Base-by-base conservation (phyloP, 1,139 yeast genomes). In the Zygoascus hellenicus region DNA sequence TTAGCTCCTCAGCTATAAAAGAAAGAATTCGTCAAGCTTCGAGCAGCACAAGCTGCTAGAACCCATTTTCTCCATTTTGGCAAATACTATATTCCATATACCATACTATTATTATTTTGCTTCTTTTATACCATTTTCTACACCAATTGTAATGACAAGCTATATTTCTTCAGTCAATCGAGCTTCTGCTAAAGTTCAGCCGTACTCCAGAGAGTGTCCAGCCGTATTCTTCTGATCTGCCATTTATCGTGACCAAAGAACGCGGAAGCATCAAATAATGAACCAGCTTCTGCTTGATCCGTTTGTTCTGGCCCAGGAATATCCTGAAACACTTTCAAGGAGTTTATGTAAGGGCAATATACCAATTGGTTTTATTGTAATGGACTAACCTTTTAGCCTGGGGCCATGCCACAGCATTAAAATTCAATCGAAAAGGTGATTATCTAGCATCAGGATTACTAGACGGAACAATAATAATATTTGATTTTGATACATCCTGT, bases 251-350 rank as follows among this genome's bases (percentile, higher is more conserved):
- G 41, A 7, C 7, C 31, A 11, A n/a, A n/a, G 14, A 19, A 17
- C 30, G 17, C 22, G 6, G 17, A 14, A 37, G 30, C 9, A 37
- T n/a, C 29, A 16, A 15, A 7, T 5, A n/a, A 84, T 86, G 95
- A 90, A 90, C 65, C 73, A 88, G 45, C 76, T 95, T n/a, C 72
- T 90, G 17, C 80, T 87, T 56, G 97, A 90, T 65, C 97, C 97
- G 2, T 88, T 89, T 64, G 81, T 95, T 5, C 89, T 90, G 34
- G 83, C 95, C 11, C 90, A 88, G 60, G 98, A 90, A 62, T 90
- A 80, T 59, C 98, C 98, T 0, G 96, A 90, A 55, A 76, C 84
- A 1, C 74, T 88, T 22, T 76, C 85, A 2, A 79, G 78, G 51
- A 80, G 90, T 0, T 68, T 88, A 43, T 62, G 64, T 62, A 52